Base-by-base conservation (phyloP, 2,329 filamentous ascomycete genomes). In the Apiospora malaysiana region DNA sequence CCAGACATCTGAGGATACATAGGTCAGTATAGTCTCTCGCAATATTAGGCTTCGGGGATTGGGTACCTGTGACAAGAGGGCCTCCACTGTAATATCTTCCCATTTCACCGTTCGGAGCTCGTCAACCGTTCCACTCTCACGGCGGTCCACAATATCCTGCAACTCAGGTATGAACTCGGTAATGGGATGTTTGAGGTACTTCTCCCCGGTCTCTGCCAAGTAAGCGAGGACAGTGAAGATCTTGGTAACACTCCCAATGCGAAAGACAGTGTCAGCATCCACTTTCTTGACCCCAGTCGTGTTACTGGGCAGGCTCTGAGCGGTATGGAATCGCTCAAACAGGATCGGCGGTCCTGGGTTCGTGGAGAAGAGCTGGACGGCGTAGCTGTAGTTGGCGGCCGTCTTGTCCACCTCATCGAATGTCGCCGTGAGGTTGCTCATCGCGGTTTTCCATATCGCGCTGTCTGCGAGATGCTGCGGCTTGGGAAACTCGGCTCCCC, bases 151-250 rank as follows among this genome's bases (percentile, higher is more conserved):
- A 2, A 80, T 76, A 2, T 70, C 75, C n/a, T 75, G 75, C 18
- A 84, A 74, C 69, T 84, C 82, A 2, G 82, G 81, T 2, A 84
- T 74, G 68, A 80, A 81, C 18, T 82, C 81, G 1, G 80, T 79
- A 16, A 84, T 76, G 2, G 81, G 81, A 6, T 84, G 80, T 68
- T 81, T 80, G 76, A 79, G 81, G 45, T 79, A 73, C 0, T 72
- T 67, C 37, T 82, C 81, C 0, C 81, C 81, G 0, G 77, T 78
- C 18, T 78, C 77, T 0, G 78, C 74, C 0, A 84, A 76, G 46
- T 82, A 80, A 0, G 77, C 77, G 72, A 82, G 76, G 7, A 82
- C 77, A 0, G 80, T 83, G 63, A 80, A 81, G 6, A 83, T 71
- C 70, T 84, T 81, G 8, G 79, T 81, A 14, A 84, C 72, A 23